Evolutionary conservation across 2,329 filamentous ascomycete species (phyloP), one percentile per base, ranked within the genome.

Genomic region (Trichoderma sp.): DNA sequence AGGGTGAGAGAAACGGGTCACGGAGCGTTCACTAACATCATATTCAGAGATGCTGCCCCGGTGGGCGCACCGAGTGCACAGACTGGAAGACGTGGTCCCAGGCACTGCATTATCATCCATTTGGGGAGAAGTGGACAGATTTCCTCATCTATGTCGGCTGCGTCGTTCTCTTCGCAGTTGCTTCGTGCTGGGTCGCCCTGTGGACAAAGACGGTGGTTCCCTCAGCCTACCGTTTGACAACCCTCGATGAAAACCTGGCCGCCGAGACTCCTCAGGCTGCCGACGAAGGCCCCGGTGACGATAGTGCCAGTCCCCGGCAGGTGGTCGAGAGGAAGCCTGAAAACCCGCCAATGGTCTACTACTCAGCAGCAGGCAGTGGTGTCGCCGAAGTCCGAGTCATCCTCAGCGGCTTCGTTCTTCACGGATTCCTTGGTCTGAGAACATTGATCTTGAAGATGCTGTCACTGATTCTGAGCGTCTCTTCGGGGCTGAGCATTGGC

Each of bases 321-420:
- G 72, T 84, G 78, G 73, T 84, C 79, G 24, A 84, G n/a, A 62
- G 72, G 2, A 82, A 74, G 73, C 81, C 68, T 74, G 80, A 70
- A 73, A 77, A 78, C 1, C 88, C 91, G 3, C 92, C 93, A 1
- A 97, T 97, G 91, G 88, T 95, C 6, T 99, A 97, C 82, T 99
- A 98, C 81, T 95, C 96, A 8, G 96, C 95, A 72, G 95, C 95
- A 56, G 96, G 96, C 63, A 97, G 94, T 82, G 96, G 96, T 76
- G 96, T 99, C 14, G 96, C 96, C 7, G 96, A 99, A 83, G 95
- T 98, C 71, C 95, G 96, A 75, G 96, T 98, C 73, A 98, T 98
- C 72, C 88, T 98, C n/a, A 98, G 94, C 77, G 96, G 96, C 6
- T 99, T 98, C 78, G 95, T 99, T 70, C 85, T 99, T 70, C 96